phyloP scores from a whole-genome alignment of 768 basidiomycete genomes.

The Lactifluus pinguis region DNA sequence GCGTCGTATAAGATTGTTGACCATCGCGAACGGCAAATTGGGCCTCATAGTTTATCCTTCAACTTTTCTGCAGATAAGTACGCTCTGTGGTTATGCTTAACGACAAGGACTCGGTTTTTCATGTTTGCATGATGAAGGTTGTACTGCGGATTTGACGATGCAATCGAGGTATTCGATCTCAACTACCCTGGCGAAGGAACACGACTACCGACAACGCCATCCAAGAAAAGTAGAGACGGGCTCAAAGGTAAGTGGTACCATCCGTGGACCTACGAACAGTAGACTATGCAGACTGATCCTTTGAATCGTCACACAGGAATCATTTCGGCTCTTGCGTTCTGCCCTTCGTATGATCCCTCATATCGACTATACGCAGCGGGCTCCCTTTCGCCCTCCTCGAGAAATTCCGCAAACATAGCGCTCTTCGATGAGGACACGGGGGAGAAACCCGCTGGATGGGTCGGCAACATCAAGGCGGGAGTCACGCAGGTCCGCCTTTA shows the following conservation, averaged over 20 bases:
- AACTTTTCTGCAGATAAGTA: slow-evolving; percentile 60
- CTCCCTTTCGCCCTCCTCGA: slow-evolving; percentile 45
- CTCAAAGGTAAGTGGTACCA: slow-evolving; percentile 58
- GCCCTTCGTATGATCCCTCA: slow-evolving; percentile 42
- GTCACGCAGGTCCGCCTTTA: slow-evolving; percentile 45
- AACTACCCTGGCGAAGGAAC: slow-evolving; percentile 62
- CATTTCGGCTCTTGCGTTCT: slow-evolving; percentile 76
- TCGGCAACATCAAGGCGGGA: slow-evolving; percentile 46
- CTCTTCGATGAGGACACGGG: slow-evolving; percentile 55
- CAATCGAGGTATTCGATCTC: slow-evolving; percentile 81
- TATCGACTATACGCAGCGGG: slow-evolving; percentile 72
- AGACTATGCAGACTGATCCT: background rate
- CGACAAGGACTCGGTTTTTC: background rate
- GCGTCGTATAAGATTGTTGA: slow-evolving; percentile 91
- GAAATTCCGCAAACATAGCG: slow-evolving; percentile 45
- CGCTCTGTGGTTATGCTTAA: slow-evolving; percentile 12
- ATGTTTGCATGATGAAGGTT: slow-evolving; percentile 36
- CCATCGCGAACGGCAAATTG: slow-evolving; percentile 85
- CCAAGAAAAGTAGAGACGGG: slow-evolving; percentile 73
- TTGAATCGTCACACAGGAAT: slow-evolving; percentile 42
- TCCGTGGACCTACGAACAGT: background rate
- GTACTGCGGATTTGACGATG: slow-evolving; percentile 81
- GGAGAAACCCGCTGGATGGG: slow-evolving; percentile 46
- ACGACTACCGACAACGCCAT: slow-evolving; percentile 59
- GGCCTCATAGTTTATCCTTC: slow-evolving; percentile 79